Evolutionary conservation across 2,329 filamentous ascomycete species (phyloP).

Genomic region (Fusarium sp.): DNA sequence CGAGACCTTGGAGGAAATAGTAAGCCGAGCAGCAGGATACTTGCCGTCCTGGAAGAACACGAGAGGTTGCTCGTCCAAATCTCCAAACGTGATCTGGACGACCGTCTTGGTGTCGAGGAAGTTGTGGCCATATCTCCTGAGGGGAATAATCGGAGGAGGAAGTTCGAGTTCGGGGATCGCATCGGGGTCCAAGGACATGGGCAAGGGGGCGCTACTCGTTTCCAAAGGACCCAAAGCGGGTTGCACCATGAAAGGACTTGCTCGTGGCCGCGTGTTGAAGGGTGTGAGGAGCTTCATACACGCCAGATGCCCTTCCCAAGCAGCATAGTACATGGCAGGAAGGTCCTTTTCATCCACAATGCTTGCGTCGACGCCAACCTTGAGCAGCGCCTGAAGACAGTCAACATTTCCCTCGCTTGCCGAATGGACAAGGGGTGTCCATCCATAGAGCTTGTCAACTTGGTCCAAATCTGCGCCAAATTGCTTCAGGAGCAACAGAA

Average conservation of each 20-base stretch:
- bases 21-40: slow-evolving; percentile 91
- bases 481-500: slow-evolving; percentile 80
- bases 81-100: slow-evolving; percentile 89
- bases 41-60: slow-evolving; percentile 98
- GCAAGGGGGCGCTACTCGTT: slow-evolving; percentile 60
- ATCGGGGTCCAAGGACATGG: slow-evolving; percentile 78
- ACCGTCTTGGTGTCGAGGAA: slow-evolving; percentile 98
- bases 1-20: slow-evolving; percentile 94
- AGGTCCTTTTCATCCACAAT: slow-evolving; percentile 91
- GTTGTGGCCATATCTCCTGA: slow-evolving; percentile 95
- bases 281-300: slow-evolving; percentile 89
- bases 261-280: slow-evolving; percentile 55
- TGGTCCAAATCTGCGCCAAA: slow-evolving; percentile 92
- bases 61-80: slow-evolving; percentile 76
- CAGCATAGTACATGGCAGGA: slow-evolving; percentile 96
- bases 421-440: slow-evolving; percentile 95
- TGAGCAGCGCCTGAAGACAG: slow-evolving; percentile 81
- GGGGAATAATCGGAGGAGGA: slow-evolving; percentile 93
- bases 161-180: slow-evolving; percentile 91
- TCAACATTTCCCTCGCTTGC: slow-evolving; percentile 94
- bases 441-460: slow-evolving; percentile 93
- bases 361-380: slow-evolving; percentile 77
- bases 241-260: slow-evolving; percentile 56
- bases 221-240: slow-evolving; percentile 54
- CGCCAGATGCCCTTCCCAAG: slow-evolving; percentile 94